Base-by-base conservation (phyloP, 176 grass and related monocot genomes). In the Canna indica region DNA sequence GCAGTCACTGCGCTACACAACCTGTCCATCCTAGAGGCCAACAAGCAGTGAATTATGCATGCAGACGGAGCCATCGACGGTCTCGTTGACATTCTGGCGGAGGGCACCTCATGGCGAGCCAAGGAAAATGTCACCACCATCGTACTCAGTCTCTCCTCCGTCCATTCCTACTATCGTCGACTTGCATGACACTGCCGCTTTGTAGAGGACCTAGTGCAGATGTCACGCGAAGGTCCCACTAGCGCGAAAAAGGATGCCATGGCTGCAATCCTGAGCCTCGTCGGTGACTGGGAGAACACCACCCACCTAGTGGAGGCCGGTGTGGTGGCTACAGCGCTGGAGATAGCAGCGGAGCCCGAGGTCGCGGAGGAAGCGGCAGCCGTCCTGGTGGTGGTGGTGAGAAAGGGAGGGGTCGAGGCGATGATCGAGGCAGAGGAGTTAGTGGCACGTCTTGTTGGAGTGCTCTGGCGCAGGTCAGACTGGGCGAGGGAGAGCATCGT, bases 41-140 rank as follows among this genome's bases (percentile, higher is more conserved):
- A 99, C 86, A 93, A 90, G 80, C 85, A 84, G 84, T 87, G 82
- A 56, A 90, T 99, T 78, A 94, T 99, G 95, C 90, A 99, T 74
- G 82, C 82, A 2, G 87, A 99, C 33, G 90, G 95, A 71, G 87
- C 75, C 29, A 38, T 86, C 2, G 84, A 94, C 31, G 87, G 82
- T 1, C 73, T 99, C 31, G 64, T 74, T 26, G 78, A 90, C 17
- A 70, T 85, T 46, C 75, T 99, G 69, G 69, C 70, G 61, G 71
- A 79, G 20, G 94, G 89, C 33, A 64, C 75, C 29, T 80, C 86
- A 26, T 99, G 95, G 90, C 82, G 84, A 20, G 87, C 85, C 44
- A 99, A 90, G 82, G 95, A 90, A 75, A 94, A 94, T 54, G 90
- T 90, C 11, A 84, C 95, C 0, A 87, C 90, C 22, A 34, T 82